phyloP scores from a whole-genome alignment of 495 filamentous ascomycete genomes.

The Tirmania nivea region DNA sequence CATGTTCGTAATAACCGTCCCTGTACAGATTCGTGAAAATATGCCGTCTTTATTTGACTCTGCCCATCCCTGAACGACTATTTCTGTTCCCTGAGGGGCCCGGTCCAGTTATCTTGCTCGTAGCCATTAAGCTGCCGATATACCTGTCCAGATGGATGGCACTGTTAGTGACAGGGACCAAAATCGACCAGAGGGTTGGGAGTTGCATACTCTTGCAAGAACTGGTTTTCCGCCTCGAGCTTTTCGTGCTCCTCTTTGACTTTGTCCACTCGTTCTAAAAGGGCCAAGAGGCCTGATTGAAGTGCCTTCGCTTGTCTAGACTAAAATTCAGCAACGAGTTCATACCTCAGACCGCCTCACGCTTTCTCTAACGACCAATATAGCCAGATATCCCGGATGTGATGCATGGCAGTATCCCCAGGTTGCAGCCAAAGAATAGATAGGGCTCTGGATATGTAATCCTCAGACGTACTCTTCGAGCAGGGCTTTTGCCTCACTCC shows the following conservation, averaged over 20 bases:
- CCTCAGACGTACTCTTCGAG: constrained; percentile 32
- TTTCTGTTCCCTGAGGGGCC: constrained; percentile 5
- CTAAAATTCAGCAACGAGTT: neutral
- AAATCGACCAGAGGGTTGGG: neutral
- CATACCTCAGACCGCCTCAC: neutral
- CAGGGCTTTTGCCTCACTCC: constrained; percentile 50
- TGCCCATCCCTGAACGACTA: too few relatives aligned
- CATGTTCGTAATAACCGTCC: too few relatives aligned
- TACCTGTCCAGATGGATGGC: constrained; percentile 21
- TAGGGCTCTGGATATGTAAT: too few relatives aligned
- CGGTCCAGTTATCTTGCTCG: constrained; percentile 52
- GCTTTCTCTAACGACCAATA: too few relatives aligned
- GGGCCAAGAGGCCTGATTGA: constrained; percentile 65
- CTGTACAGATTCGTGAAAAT: too few relatives aligned
- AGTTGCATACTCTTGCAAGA: constrained; percentile 56
- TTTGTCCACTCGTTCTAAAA: constrained; percentile 83
- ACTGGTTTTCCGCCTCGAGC: constrained; percentile 81
- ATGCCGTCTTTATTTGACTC: too few relatives aligned
- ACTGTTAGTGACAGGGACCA: neutral
- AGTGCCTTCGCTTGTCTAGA: constrained; percentile 64
- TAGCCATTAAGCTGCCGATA: constrained; percentile 62
- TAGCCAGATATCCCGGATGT: too few relatives aligned
- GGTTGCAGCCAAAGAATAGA: neutral
- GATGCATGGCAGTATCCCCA: too few relatives aligned
- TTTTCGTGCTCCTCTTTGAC: constrained; percentile 87